Base-by-base conservation (phyloP, 441 rosid species). In the Rhodomyrtus psidioides region DNA sequence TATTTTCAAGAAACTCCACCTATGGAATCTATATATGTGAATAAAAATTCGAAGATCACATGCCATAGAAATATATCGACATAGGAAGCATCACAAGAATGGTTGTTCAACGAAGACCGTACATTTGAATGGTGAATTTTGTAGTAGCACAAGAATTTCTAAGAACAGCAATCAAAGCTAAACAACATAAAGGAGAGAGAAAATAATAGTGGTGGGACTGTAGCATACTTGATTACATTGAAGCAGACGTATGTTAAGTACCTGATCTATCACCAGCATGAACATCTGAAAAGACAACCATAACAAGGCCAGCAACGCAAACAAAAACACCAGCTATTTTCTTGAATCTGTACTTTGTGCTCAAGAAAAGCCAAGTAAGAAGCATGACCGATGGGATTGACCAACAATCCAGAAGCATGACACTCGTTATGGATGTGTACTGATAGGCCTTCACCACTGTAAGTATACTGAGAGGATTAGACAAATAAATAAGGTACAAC, bases 361-460 rank as follows among this genome's bases (percentile, higher is more conserved):
- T 91, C 87, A 97, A 88, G 87, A 97, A 94, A 84, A 94, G 21
- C 93, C 93, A 94, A 44, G 99, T 96, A 83, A 96, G 96, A 57
- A 96, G 49, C 97, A 96, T 92, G 86, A 96, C 99, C 0, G 93
- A 91, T 4, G 99, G 99, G 82, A 97, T 95, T 27, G 97, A 83
- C 99, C 99, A 97, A 85, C 99, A 97, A 88, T 97, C 99, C 27
- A 97, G 91, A 86, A 97, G 93, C 99, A 96, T 97, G 81, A 97
- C 93, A 84, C 99, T 97, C 44, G 99, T 97, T 82, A 97, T 85
- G 65, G 98, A 93, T 70, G 98, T 94, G 92, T 95, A 92, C 91
- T 97, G 97, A 89, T 95, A 93, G 60, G 99, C 98, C 94, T 97
- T 97, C 89, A 95, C 98, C 92, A 94, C 98, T 97, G 94, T 81